These are phyloP conservation scores for Microdochium trichocladiopsis DNA, from an alignment of 2,329 filamentous ascomycete genomes.

Conservation along the genomic window DNA sequence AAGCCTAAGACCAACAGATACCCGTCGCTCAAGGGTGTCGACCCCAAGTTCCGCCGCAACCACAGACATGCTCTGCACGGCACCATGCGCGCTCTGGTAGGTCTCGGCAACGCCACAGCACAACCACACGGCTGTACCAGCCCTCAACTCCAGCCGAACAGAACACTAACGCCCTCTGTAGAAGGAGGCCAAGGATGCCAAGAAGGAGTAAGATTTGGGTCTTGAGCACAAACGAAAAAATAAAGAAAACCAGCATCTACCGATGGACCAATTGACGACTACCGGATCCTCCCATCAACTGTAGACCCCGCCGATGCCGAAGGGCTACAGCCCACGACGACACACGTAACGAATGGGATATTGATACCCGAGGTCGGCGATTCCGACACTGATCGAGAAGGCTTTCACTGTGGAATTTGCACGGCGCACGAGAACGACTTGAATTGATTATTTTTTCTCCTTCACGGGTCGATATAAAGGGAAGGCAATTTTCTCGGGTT, in stretches of 20 bases:
- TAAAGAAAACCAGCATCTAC: not conserved
- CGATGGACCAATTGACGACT: constrained; percentile 5
- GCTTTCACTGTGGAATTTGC: not conserved
- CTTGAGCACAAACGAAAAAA: not conserved
- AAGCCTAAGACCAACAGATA: constrained; percentile 99
- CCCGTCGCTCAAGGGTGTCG: constrained; percentile 96
- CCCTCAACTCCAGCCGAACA: not conserved
- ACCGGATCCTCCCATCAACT: not conserved
- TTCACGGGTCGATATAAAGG: not conserved
- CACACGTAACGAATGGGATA: not conserved
- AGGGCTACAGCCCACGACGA: not conserved
- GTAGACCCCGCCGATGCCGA: not conserved
- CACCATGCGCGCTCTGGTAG: constrained; percentile 94
- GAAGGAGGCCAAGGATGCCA: constrained; percentile 98
- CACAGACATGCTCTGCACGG: constrained; percentile 99
- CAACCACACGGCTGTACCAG: not conserved
- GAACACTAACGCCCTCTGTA: constrained; percentile 15
- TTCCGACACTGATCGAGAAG: not conserved
- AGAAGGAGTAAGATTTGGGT: constrained; percentile 53
- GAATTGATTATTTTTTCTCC: not conserved
- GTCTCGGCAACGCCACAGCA: constrained; percentile 25
- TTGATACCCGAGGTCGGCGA: not conserved
- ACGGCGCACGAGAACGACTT: not conserved
- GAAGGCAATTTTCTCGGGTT: not conserved
- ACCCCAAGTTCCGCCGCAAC: constrained; percentile 99